Evolutionary conservation across 164 flowering plant species (phyloP).

Genomic region (Piper betle): DNA sequence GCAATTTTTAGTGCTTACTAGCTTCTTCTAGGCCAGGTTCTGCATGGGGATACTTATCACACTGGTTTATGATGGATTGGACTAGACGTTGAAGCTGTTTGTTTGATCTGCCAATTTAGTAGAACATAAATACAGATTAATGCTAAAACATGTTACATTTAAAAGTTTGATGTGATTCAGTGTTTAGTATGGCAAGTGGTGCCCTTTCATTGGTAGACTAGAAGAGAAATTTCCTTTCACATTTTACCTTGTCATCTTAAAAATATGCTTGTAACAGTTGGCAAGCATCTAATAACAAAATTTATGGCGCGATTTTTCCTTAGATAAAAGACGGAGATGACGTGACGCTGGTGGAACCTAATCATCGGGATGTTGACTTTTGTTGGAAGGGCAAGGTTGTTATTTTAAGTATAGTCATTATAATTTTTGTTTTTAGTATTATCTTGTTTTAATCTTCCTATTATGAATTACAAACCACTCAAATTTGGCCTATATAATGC

Average conservation of each 20-base stretch:
- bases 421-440: neutral
- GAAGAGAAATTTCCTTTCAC: too few species aligned
- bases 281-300: neutral
- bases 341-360: constrained; percentile 56
- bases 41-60: neutral
- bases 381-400: constrained; percentile 58
- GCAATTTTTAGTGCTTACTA: neutral
- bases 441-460: neutral
- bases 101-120: neutral
- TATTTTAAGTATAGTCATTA: neutral
- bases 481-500: constrained; percentile 6
- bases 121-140: too few species aligned
- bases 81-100: too few species aligned
- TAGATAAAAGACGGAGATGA: constrained; percentile 78
- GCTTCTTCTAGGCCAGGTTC: neutral
- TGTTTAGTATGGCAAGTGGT: too few species aligned
- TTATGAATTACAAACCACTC: neutral
- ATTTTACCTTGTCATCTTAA: too few species aligned
- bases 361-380: constrained; percentile 31
- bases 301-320: neutral
- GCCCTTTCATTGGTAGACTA: too few species aligned
- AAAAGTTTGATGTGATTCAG: too few species aligned
- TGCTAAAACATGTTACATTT: too few species aligned
- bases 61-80: too few species aligned
- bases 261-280: too few species aligned